Percentiles rank a stretch among this genome's conserved stretches.
phyloP scores from a whole-genome alignment of 345 rosid species.

The Dimocarpus longan region DNA sequence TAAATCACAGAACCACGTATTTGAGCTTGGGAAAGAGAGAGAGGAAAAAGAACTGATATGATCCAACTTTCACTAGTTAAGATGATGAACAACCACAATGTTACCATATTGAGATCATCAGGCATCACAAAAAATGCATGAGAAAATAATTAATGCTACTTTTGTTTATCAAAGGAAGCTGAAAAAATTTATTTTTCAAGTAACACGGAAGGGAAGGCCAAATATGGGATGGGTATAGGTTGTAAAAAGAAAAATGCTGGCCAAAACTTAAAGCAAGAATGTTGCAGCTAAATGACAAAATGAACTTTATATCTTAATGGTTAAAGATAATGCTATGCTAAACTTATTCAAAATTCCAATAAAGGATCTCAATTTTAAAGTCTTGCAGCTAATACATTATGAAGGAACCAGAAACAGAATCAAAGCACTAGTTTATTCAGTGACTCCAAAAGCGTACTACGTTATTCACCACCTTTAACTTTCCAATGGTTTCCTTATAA shows the following conservation, averaged over 20 bases:
- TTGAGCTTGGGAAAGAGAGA: not conserved
- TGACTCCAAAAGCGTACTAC: not conserved
- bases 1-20: not conserved
- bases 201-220: not conserved
- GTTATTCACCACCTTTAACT: not conserved
- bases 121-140: conserved; percentile 3
- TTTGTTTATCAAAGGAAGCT: too few relatives aligned
- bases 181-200: not conserved
- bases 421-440: not conserved
- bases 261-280: not conserved
- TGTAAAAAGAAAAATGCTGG: not conserved
- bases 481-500: too few relatives aligned
- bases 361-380: too few relatives aligned
- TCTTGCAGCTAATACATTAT: not conserved
- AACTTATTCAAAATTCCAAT: too few relatives aligned
- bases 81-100: not conserved
- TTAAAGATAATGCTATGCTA: too few relatives aligned
- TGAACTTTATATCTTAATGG: too few relatives aligned
- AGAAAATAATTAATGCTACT: too few relatives aligned
- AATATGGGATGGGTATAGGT: not conserved
- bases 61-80: not conserved
- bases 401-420: not conserved
- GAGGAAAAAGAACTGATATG: not conserved
- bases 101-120: not conserved
- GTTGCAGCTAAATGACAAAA: too few relatives aligned